These are phyloP conservation scores for Calophaca sinica DNA, from an alignment of 306 rosid genomes.

Conservation along the genomic window DNA sequence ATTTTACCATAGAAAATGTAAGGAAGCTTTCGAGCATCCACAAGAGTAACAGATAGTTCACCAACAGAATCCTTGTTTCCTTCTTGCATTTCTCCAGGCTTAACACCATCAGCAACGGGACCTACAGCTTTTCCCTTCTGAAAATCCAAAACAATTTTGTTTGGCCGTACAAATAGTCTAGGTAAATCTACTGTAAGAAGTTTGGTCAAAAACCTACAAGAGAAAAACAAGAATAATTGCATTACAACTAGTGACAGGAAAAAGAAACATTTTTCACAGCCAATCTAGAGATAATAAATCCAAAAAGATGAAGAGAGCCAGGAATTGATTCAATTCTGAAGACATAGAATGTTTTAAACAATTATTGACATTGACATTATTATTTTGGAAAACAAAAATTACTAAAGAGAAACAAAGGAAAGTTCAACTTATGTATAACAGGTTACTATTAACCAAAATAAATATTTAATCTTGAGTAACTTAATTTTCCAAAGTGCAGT, in stretches of 20 bases:
- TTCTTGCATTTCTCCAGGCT: constrained; percentile 88
- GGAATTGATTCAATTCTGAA: constrained; percentile 1
- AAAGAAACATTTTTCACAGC: not conserved
- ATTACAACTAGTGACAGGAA: constrained; percentile 28
- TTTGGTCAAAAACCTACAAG: constrained; percentile 88
- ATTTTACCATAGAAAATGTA: constrained; percentile 81
- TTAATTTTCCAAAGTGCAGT: constrained; percentile 22
- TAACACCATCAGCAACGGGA: constrained; percentile 68
- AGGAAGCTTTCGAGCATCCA: constrained; percentile 94
- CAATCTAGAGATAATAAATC: constrained; percentile 38
- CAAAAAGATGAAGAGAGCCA: not conserved
- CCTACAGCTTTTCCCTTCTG: constrained; percentile 94
- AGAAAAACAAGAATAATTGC: constrained; percentile 26
- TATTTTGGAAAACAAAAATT: constrained; percentile 9
- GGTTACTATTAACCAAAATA: not conserved
- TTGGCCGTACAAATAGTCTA: constrained; percentile 92
- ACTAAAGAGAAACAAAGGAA: constrained; percentile 30
- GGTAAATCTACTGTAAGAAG: constrained; percentile 98
- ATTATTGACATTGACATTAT: not conserved
- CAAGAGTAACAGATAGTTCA: constrained; percentile 92
- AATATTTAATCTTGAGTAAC: constrained; percentile 30
- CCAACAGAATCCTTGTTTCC: constrained; percentile 94
- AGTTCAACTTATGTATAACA: not conserved
- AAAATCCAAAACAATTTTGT: constrained; percentile 94
- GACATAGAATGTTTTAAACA: not conserved